These are phyloP conservation scores for Lachancea nothofagi DNA, from an alignment of 805 yeast species.

Conservation along the genomic window DNA sequence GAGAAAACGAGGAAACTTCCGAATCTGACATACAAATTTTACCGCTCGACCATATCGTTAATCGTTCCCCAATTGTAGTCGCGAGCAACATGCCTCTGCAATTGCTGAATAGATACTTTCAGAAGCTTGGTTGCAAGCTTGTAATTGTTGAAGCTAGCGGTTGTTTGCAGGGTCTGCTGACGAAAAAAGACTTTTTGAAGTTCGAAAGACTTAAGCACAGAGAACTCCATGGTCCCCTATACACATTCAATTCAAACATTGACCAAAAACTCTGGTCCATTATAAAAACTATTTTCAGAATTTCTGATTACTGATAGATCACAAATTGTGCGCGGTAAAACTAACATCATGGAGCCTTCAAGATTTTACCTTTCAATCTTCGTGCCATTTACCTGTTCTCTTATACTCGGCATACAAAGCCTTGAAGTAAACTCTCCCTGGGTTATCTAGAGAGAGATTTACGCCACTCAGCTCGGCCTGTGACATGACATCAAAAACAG, in stretches of 20 bases:
- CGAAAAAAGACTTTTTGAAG: slow-evolving; percentile 75
- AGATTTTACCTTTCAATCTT: slow-evolving; percentile 32
- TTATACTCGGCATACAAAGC: slow-evolving; percentile 66
- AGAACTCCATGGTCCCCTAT: slow-evolving; percentile 27
- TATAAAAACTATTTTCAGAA: slow-evolving; percentile 10
- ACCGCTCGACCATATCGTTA: slow-evolving; percentile 30
- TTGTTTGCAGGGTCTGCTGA: slow-evolving; percentile 62
- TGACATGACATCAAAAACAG: slow-evolving; percentile 65
- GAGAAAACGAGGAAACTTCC: slow-evolving; percentile 5
- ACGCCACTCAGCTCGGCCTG: slow-evolving; percentile 57
- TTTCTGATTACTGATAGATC: neutral
- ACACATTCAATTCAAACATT: slow-evolving; percentile 20
- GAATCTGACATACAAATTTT: neutral
- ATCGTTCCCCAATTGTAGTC: slow-evolving; percentile 58
- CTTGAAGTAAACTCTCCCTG: slow-evolving; percentile 64
- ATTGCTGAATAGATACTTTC: slow-evolving; percentile 60
- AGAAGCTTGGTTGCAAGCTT: slow-evolving; percentile 72
- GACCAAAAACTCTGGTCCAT: slow-evolving; percentile 24
- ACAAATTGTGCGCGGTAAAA: too few relatives aligned
- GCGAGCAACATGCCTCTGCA: slow-evolving; percentile 51
- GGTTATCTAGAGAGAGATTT: slow-evolving; percentile 58
- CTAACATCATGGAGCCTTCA: neutral
- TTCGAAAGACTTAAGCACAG: slow-evolving; percentile 41
- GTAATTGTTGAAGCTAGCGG: slow-evolving; percentile 64
- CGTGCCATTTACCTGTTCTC: slow-evolving; percentile 78